phyloP scores from a whole-genome alignment of 1,139 yeast species.

The Candida anutae region DNA sequence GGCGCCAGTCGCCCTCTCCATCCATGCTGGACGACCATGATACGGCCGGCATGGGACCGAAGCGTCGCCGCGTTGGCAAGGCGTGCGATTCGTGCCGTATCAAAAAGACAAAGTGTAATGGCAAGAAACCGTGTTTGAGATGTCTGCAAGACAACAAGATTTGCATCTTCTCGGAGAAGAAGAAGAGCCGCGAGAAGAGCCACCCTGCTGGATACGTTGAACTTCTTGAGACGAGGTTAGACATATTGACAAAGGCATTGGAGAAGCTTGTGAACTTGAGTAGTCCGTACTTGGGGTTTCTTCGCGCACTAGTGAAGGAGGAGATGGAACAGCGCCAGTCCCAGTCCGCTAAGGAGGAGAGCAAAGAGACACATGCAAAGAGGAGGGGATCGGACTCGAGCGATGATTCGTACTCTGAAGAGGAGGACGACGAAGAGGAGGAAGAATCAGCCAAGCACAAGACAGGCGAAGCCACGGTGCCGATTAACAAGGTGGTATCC shows the following conservation, averaged over 20 bases:
- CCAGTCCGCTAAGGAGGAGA: neutral
- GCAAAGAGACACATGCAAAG: neutral
- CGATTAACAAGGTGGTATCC: conserved; percentile 45
- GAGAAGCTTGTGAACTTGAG: conserved; percentile 31
- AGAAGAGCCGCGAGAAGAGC: conserved; percentile 50
- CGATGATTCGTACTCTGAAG: conserved; percentile 4
- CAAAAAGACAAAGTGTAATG: conserved; percentile 72
- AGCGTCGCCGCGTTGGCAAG: conserved; percentile 72
- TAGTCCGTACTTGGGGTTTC: conserved; percentile 27
- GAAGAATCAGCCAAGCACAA: conserved; percentile 1
- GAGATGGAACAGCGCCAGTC: conserved; percentile 2
- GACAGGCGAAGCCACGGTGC: conserved; percentile 18
- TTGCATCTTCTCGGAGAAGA: conserved; percentile 68
- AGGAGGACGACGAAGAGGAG: conserved; percentile 5
- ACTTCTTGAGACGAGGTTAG: conserved; percentile 58
- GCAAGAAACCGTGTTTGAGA: conserved; percentile 66
- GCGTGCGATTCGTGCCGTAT: conserved; percentile 78
- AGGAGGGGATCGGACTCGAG: conserved; percentile 1
- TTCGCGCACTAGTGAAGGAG: conserved; percentile 16
- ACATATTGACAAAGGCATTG: conserved; percentile 51
- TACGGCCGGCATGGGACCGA: too few species aligned
- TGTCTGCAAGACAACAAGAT: conserved; percentile 65
- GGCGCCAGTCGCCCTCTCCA: too few species aligned
- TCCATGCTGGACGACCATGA: too few species aligned
- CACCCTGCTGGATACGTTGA: conserved; percentile 67